phyloP scores from a whole-genome alignment of 176 grass and related monocot genomes.

The Oryza brachyantha region DNA sequence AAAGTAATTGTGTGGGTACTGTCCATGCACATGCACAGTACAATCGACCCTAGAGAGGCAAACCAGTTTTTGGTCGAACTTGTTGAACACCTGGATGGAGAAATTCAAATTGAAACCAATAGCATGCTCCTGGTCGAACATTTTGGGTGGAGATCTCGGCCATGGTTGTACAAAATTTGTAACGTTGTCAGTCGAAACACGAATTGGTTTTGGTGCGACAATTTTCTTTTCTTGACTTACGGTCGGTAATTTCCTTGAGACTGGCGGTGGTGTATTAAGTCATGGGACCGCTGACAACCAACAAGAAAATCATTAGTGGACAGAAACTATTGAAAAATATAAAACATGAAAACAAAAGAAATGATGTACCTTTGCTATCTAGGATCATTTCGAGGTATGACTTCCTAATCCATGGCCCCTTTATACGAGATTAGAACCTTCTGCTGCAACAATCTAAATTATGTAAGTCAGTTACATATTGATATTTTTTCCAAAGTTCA shows the following conservation, averaged over 20 bases:
- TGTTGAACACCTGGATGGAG: slow-evolving; percentile 69
- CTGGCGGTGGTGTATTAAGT: slow-evolving; percentile 89
- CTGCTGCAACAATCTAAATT: slow-evolving; percentile 88
- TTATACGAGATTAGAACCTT: slow-evolving; percentile 73
- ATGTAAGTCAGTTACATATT: slow-evolving; percentile 46
- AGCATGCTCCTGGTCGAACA: slow-evolving; percentile 70
- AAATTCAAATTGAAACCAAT: slow-evolving; percentile 81
- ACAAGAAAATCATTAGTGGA: slow-evolving; percentile 40
- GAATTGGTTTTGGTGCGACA: slow-evolving; percentile 76
- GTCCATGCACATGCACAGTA: too few relatives aligned
- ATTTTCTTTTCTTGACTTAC: slow-evolving; percentile 89
- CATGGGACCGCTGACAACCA: slow-evolving; percentile 71
- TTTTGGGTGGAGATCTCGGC: slow-evolving; percentile 91
- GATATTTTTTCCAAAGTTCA: slow-evolving; percentile 12
- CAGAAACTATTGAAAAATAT: slow-evolving; percentile 6
- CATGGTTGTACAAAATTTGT: slow-evolving; percentile 66
- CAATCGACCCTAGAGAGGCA: too few relatives aligned
- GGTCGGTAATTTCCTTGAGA: slow-evolving; percentile 59
- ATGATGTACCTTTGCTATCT: slow-evolving; percentile 75
- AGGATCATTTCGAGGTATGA: slow-evolving; percentile 99
- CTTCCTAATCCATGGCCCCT: slow-evolving; percentile 94
- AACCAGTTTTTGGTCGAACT: too few relatives aligned
- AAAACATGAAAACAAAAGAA: slow-evolving; percentile 19
- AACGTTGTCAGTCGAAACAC: slow-evolving; percentile 48
- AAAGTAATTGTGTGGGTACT: too few relatives aligned